phyloP scores from a whole-genome alignment of 371 early-diverging fungal genomes.

The Dichotomocladium elegans region DNA sequence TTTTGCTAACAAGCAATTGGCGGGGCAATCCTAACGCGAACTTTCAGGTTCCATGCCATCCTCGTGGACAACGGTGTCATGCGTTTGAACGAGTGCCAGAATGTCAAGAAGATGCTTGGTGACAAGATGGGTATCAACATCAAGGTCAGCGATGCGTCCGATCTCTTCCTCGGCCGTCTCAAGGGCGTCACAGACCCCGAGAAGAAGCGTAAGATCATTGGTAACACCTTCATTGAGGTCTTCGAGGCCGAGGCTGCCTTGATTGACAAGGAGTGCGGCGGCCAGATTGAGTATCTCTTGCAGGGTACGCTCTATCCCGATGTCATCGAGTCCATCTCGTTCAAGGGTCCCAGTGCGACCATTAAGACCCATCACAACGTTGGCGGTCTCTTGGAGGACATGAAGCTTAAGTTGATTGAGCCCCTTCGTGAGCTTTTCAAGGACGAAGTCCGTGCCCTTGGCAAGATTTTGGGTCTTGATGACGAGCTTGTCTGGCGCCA shows the following conservation, averaged over 20 bases:
- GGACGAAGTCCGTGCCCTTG: slow-evolving; percentile 96
- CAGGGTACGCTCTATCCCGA: slow-evolving; percentile 98
- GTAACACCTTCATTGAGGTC: slow-evolving; percentile 96
- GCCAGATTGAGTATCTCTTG: slow-evolving; percentile 87
- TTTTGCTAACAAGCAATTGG: not conserved
- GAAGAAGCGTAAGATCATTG: slow-evolving; percentile 96
- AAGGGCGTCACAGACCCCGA: slow-evolving; percentile 94
- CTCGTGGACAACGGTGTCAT: slow-evolving; percentile 98
- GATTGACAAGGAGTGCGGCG: slow-evolving; percentile 74
- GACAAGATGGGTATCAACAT: slow-evolving; percentile 94
- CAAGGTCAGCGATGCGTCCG: slow-evolving; percentile 87
- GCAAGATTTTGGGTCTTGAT: slow-evolving; percentile 82
- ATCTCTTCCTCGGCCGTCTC: slow-evolving; percentile 83
- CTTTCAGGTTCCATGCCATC: slow-evolving; percentile 84
- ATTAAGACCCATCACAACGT: slow-evolving; percentile 99
- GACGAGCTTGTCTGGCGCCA: slow-evolving; percentile 97
- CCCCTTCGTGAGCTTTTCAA: slow-evolving; percentile 97
- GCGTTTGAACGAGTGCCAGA: slow-evolving; percentile 92
- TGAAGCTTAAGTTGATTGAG: slow-evolving; percentile 96
- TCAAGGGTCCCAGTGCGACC: slow-evolving; percentile 97
- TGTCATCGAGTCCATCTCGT: slow-evolving; percentile 96
- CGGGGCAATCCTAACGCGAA: not conserved
- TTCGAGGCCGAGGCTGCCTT: slow-evolving; percentile 91
- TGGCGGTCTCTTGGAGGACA: slow-evolving; percentile 92
- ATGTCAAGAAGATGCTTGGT: slow-evolving; percentile 77